Conservation (phyloP, 2,329 filamentous ascomycete species). For the Diplodia scrobiculata region DNA sequence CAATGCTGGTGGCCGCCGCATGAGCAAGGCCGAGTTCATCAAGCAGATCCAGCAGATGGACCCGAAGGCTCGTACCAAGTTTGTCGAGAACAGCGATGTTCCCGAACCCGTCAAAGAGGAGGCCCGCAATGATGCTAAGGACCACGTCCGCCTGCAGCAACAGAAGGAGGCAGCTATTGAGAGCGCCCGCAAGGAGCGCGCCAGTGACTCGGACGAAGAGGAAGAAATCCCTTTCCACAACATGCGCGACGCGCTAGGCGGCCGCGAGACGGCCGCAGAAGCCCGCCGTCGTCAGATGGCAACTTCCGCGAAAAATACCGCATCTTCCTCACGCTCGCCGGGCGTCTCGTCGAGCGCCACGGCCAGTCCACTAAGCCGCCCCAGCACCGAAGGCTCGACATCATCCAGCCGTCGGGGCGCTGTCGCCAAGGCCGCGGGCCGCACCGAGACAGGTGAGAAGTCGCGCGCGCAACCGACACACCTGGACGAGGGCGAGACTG, state of each 20-base stretch:
- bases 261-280: conserved; percentile 42
- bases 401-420: conserved; percentile 1
- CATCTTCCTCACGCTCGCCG: conserved; percentile 32
- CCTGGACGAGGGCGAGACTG: conserved; percentile 63
- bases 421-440: conserved; percentile 6
- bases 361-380: conserved; percentile 41
- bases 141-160: conserved; percentile 36
- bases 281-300: conserved; percentile 49
- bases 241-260: conserved; percentile 43
- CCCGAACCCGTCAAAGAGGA: conserved; percentile 53
- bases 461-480: conserved; percentile 24
- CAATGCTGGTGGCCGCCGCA: conserved; percentile 68
- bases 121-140: conserved; percentile 48
- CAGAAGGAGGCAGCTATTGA: conserved; percentile 31
- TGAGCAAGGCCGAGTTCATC: conserved; percentile 81
- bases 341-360: conserved; percentile 32
- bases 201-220: conserved; percentile 37
- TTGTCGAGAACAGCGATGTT: conserved; percentile 52
- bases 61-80: conserved; percentile 60
- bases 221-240: conserved; percentile 54
- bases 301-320: conserved; percentile 26
- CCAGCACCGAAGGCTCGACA: conserved; percentile 1
- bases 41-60: conserved; percentile 72
- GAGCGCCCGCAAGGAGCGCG: not conserved
- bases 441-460: conserved; percentile 31